Evolutionary conservation across 345 rosid species (phyloP).

Genomic region (Garcia nutans): DNA sequence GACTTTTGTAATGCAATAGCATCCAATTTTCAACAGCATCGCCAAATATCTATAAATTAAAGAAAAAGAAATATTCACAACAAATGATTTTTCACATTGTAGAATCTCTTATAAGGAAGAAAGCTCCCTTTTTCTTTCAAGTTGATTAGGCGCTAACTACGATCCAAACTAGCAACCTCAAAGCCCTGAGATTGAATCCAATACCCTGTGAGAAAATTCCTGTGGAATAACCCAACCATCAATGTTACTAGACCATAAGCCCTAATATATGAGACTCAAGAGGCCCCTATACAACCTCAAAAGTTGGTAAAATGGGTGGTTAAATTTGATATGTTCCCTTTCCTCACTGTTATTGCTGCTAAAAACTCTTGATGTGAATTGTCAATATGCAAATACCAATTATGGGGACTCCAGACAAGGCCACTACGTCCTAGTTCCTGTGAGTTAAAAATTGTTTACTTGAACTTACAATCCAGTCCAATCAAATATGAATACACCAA

Average conservation of each 20-base stretch:
- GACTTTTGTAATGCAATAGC: not conserved
- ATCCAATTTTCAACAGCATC: not conserved
- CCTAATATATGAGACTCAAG: not conserved
- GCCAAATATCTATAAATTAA: not conserved
- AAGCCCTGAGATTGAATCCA: too few relatives aligned
- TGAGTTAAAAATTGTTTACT: too few relatives aligned
- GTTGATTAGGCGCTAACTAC: too few relatives aligned
- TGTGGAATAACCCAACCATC: too few relatives aligned
- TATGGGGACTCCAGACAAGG: not conserved
- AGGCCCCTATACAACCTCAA: not conserved
- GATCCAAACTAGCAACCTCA: too few relatives aligned
- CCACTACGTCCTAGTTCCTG: too few relatives aligned
- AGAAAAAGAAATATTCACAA: not conserved
- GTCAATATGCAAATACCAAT: not conserved
- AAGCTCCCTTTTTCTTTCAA: too few relatives aligned
- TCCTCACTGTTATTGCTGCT: not conserved
- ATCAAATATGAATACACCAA: too few relatives aligned
- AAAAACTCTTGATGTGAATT: not conserved
- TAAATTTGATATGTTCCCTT: too few relatives aligned
- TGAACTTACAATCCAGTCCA: too few relatives aligned
- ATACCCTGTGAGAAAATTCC: too few relatives aligned
- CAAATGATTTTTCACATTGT: not conserved
- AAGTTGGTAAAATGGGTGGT: too few relatives aligned
- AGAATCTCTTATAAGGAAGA: not conserved
- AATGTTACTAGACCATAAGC: not conserved